A percentile compares a stretch with the other conserved stretches of the same genome.
phyloP scores from a whole-genome alignment of 805 yeast genomes.

The Scheffersomyces stipitis region DNA sequence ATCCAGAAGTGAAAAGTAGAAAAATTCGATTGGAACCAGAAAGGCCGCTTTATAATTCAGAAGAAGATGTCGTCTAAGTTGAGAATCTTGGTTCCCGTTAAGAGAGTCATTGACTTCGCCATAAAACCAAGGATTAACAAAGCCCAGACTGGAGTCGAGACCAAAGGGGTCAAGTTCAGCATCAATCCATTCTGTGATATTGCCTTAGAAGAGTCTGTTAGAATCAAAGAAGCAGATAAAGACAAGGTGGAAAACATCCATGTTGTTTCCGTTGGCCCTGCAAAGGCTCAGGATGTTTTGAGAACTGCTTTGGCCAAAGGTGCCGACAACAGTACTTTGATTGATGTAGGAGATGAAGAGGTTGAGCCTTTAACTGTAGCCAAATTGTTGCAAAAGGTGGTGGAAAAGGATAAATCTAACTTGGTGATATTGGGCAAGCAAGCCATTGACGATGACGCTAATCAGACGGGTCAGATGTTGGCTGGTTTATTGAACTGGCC shows the following conservation, averaged over 20 bases:
- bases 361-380: conserved; percentile 91
- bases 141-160: conserved; percentile 78
- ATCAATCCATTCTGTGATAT: conserved; percentile 98
- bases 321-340: conserved; percentile 78
- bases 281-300: conserved; percentile 83
- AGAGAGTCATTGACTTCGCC: conserved; percentile 92
- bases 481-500: conserved; percentile 96
- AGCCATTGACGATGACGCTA: conserved; percentile 92
- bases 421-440: conserved; percentile 92
- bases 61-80: conserved; percentile 40
- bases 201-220: conserved; percentile 92
- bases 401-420: conserved; percentile 69
- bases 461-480: conserved; percentile 95
- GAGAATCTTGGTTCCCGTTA: conserved; percentile 87
- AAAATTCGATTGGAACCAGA: too few relatives aligned
- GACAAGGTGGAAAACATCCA: conserved; percentile 75
- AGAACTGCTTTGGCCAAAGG: conserved; percentile 94
- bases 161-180: conserved; percentile 86
- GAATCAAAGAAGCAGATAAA: conserved; percentile 66
- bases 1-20: too few relatives aligned
- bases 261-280: conserved; percentile 87
- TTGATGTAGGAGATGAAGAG: conserved; percentile 70
- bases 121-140: conserved; percentile 90
- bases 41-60: too few relatives aligned
- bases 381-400: conserved; percentile 73